Percentiles rank a stretch among this genome's conserved stretches.
phyloP scores from a whole-genome alignment of 805 yeast species.

The Debaryomyces maramus region DNA sequence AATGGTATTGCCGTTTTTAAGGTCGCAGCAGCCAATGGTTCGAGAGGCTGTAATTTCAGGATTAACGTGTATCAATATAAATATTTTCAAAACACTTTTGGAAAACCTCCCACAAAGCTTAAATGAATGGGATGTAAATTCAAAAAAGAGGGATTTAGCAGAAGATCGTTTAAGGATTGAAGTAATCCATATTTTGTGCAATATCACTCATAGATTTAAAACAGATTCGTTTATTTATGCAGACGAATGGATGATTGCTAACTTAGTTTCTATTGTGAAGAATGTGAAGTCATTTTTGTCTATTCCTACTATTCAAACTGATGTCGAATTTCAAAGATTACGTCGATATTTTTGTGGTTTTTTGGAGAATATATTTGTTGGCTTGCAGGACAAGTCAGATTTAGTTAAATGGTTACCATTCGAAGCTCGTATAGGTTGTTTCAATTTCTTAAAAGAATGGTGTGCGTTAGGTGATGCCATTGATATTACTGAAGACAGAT shows the following conservation, averaged over 20 bases:
- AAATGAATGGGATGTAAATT: constrained; percentile 43
- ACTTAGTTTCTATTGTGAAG: constrained; percentile 60
- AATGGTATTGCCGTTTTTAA: constrained; percentile 80
- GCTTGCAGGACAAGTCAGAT: constrained; percentile 43
- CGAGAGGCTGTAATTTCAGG: constrained; percentile 90
- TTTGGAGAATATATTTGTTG: constrained; percentile 69
- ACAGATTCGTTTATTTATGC: constrained; percentile 48
- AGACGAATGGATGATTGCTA: constrained; percentile 70
- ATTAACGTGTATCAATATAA: constrained; percentile 83
- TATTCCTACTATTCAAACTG: constrained; percentile 55
- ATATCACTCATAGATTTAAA: constrained; percentile 62
- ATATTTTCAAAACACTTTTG: constrained; percentile 78
- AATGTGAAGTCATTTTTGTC: constrained; percentile 62
- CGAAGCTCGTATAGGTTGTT: constrained; percentile 80
- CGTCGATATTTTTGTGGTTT: constrained; percentile 84
- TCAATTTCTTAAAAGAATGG: constrained; percentile 87
- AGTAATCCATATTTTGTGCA: constrained; percentile 68
- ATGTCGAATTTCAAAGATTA: constrained; percentile 70
- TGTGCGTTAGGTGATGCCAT: constrained; percentile 81
- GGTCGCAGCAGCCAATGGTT: constrained; percentile 65
- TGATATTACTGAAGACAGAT: constrained; percentile 63
- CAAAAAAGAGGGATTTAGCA: constrained; percentile 28
- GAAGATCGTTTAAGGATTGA: constrained; percentile 66
- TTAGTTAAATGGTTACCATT: constrained; percentile 70
- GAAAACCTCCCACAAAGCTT: constrained; percentile 70